Base-by-base conservation (phyloP, 768 basidiomycete genomes). In the Boletus rubropictus region DNA sequence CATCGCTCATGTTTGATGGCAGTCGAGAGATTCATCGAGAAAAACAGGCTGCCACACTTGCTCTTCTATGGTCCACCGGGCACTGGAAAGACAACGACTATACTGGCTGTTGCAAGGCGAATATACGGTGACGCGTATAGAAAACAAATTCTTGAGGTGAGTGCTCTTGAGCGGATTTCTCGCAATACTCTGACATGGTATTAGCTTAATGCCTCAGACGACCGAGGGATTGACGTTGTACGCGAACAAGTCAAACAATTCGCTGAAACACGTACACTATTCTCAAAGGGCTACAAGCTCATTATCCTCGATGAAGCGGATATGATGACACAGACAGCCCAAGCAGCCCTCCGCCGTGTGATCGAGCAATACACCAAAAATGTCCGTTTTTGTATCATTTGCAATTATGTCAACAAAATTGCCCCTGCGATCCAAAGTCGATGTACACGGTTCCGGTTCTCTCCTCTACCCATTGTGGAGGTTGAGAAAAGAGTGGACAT, bases 351-450 rank as follows among this genome's bases (percentile, higher is more conserved):
- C 25, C 87, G 96, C 24, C 86, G 96, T 58, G 87, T 98, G 29
- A 97, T 99, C 55, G 96, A 99, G 67, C 94, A 96, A 55, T 98
- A 96, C 67, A 99, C 96, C 17, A 91, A 86, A 69, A 98, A 98
- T 60, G 96, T 97, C 55, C 84, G 96, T 32, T 99, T 99, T 68
- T 99, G 96, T 70, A 99, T 99, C 60, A 95, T 99, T 49, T 98
- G 96, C 77, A 99, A 99, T 69, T 99, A 99, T 58, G 96, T 98
- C 66, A 98, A 98, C 79, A 98, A 97, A 68, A 98, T 99, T 60
- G 83, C 86, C 1, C 96, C 96, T 3, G 96, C 96, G 28, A 96
- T 99, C 41, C 96, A 99, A 69, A 96, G 92, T 68, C 87, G 96
- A 41, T 98, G 96, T 69, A 99, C 96, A 6, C 79, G 95, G 35